Base-by-base conservation (phyloP, 345 rosid genomes). In the Salix purpurea region DNA sequence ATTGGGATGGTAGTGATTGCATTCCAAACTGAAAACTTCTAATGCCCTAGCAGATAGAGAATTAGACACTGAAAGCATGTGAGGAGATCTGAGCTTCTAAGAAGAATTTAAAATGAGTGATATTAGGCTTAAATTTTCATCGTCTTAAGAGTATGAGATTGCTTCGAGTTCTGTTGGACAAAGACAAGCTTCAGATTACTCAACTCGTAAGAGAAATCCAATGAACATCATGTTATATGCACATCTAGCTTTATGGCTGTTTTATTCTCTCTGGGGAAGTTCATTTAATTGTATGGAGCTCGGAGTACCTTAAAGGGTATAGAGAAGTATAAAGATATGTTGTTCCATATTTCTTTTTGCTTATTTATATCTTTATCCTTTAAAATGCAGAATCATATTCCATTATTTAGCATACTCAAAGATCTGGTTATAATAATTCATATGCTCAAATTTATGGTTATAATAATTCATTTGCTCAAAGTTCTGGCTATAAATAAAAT, bases 1-100 rank as follows among this genome's bases (percentile, higher is more conserved):
- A 70, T 23, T 14, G 24, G 58, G 39, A 66, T 78, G 81, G 56
- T 69, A 36, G 2, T 68, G 34, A 21, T 56, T 70, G 72, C 65
- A 21, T 70, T 71, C 74, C 21, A 54, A 65, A 76, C 32, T 54
- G 44, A 75, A 80, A 58, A 36, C 68, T 40, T 74, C 74, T 72
- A 61, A 44, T 30, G 34, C 68, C 82, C 52, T 61, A 28, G 62
- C 7, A 48, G 26, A 23, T 58, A 56, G 67, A 18, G 74, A 79
- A 71, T 54, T 42, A 62, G 48, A 34, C 67, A 36, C 16, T 18
- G 77, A 70, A 39, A 26, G 52, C 54, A 10, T 68, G 18, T 19
- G 50, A 42, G 65, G 28, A 40, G 50, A 23, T 76, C 69, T 16
- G 26, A 24, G 64, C 73, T 79, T 67, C 14, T 72, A 70, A 7